phyloP scores from a whole-genome alignment of 1,284 basidiomycete species.

The Ustilago shanxiensis region DNA sequence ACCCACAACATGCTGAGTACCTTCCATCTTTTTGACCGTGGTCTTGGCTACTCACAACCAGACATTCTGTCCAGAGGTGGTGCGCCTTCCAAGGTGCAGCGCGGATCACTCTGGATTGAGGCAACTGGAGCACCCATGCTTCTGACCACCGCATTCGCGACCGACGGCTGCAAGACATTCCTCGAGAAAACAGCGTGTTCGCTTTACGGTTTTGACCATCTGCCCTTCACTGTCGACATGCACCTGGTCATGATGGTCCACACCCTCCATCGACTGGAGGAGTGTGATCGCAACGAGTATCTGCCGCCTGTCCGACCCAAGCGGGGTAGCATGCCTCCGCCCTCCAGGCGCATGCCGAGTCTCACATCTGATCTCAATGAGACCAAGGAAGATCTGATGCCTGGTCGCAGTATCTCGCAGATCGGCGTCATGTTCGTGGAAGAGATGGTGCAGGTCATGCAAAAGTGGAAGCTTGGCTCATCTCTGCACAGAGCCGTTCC shows the following conservation, averaged over 20 bases:
- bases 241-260: constrained; percentile 45
- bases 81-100: constrained; percentile 13
- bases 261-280: constrained; percentile 31
- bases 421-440: constrained; percentile 48
- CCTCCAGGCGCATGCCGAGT: constrained; percentile 20
- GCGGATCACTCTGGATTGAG: constrained; percentile 35
- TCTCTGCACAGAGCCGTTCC: constrained; percentile 39
- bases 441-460: constrained; percentile 51
- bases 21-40: constrained; percentile 50
- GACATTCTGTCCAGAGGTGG: constrained; percentile 25
- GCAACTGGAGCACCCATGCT: constrained; percentile 42
- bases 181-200: constrained; percentile 50
- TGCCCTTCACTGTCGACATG: constrained; percentile 39
- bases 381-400: constrained; percentile 10
- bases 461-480: constrained; percentile 46
- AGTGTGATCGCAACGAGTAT: constrained; percentile 53
- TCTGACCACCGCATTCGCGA: constrained; percentile 47
- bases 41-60: constrained; percentile 45
- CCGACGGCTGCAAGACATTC: constrained; percentile 50
- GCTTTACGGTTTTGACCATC: constrained; percentile 38
- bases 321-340: constrained; percentile 25
- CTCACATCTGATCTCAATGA: constrained; percentile 22
- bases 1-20: constrained; percentile 37
- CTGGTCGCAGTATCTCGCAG: constrained; percentile 44
- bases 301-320: constrained; percentile 27